These are phyloP conservation scores for Colletotrichum eleusines DNA, from an alignment of 2,329 filamentous ascomycete species.

Conservation along the genomic window DNA sequence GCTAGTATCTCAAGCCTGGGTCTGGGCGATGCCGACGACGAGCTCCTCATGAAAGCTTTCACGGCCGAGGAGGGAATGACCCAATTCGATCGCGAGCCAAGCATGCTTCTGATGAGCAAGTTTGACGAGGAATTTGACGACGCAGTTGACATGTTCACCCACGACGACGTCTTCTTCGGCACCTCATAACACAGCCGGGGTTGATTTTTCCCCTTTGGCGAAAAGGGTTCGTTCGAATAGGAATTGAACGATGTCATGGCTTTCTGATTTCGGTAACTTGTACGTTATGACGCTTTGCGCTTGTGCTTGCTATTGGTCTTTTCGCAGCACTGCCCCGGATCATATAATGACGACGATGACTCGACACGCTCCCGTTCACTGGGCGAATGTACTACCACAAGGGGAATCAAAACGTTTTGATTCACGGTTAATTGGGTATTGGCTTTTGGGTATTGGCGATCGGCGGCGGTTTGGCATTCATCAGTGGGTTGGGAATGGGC, in stretches of 20 bases:
- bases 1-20: conserved; percentile 43
- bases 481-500: conserved; percentile 13
- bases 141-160: conserved; percentile 63
- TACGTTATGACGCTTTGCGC: conserved; percentile 38
- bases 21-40: conserved; percentile 58
- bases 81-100: conserved; percentile 59
- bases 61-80: conserved; percentile 57
- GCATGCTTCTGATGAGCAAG: conserved; percentile 64
- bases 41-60: conserved; percentile 60
- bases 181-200: conserved; percentile 45
- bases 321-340: conserved; percentile 17
- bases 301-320: conserved; percentile 20
- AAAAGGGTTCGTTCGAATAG: conserved; percentile 12
- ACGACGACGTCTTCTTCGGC: conserved; percentile 66
- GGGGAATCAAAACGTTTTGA: conserved; percentile 12
- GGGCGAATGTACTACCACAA: conserved; percentile 35
- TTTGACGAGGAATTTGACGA: conserved; percentile 67
- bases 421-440: conserved; percentile 9
- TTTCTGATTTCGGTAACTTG: conserved; percentile 20
- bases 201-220: not conserved
- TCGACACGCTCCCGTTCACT: conserved; percentile 26
- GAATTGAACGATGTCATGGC: conserved; percentile 27
- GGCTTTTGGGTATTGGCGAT: conserved; percentile 20
- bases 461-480: conserved; percentile 10
- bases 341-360: conserved; percentile 37